phyloP scores from a whole-genome alignment of 345 rosid species.

The Eucalyptus pauciflora region DNA sequence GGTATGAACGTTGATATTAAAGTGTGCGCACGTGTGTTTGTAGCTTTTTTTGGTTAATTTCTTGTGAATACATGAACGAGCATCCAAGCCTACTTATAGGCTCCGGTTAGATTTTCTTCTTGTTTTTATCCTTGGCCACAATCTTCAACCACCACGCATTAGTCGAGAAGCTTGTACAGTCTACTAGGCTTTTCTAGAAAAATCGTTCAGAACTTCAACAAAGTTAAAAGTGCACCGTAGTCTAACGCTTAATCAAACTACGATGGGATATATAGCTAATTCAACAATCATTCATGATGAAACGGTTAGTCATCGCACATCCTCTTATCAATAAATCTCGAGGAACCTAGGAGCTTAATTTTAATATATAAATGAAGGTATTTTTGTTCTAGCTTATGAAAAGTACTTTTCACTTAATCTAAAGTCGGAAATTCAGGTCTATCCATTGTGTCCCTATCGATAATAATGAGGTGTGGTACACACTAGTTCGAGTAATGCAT shows the following conservation, averaged over 20 bases:
- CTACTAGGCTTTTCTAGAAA: not conserved
- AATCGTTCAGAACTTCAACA: not conserved
- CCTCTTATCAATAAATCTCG: not conserved
- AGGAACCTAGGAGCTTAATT: not conserved
- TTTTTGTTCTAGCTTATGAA: not conserved
- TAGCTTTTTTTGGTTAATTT: not conserved
- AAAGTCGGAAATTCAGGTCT: not conserved
- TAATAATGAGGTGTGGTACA: not conserved
- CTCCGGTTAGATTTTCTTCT: not conserved
- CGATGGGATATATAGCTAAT: not conserved
- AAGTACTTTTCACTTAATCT: not conserved
- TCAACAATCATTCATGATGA: not conserved
- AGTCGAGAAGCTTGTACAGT: not conserved
- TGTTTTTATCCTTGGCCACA: not conserved
- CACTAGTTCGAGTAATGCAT: not conserved
- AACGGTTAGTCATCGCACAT: not conserved
- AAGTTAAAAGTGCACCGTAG: not conserved
- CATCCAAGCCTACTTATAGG: not conserved
- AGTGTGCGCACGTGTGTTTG: not conserved
- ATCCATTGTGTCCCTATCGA: rapidly evolving
- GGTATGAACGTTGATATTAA: no score
- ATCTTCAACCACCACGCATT: not conserved
- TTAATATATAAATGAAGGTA: not conserved
- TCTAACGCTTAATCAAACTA: not conserved
- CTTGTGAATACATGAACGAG: not conserved